phyloP scores from a whole-genome alignment of 768 basidiomycete genomes.

The Xanthoconium stramineum region DNA sequence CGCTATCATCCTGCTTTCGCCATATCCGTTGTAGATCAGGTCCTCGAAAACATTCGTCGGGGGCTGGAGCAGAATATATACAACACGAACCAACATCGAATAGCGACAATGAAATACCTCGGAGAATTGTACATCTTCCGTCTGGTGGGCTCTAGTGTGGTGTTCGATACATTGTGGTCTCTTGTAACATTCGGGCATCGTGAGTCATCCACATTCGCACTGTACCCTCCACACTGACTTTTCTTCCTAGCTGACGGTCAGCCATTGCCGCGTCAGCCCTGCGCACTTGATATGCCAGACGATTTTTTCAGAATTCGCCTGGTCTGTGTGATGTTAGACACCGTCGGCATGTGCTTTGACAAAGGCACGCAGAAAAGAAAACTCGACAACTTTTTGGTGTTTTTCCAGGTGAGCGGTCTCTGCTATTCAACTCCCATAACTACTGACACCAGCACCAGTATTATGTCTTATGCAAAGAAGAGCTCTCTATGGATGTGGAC shows the following conservation, averaged over 20 bases:
- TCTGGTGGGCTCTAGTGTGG: slow-evolving; percentile 79
- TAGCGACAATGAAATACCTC: slow-evolving; percentile 91
- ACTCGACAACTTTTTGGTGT: slow-evolving; percentile 85
- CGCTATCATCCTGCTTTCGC: slow-evolving; percentile 89
- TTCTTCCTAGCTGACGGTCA: slow-evolving; percentile 72
- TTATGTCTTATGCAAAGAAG: slow-evolving; percentile 85
- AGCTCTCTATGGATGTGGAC: slow-evolving; percentile 95
- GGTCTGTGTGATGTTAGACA: slow-evolving; percentile 89
- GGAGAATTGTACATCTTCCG: slow-evolving; percentile 98
- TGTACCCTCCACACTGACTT: slow-evolving; percentile 10
- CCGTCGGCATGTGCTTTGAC: slow-evolving; percentile 98
- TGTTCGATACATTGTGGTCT: slow-evolving; percentile 94
- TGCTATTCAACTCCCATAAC: background rate
- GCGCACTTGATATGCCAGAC: slow-evolving; percentile 84
- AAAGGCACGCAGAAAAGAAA: slow-evolving; percentile 89
- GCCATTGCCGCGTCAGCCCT: slow-evolving; percentile 73
- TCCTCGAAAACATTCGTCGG: slow-evolving; percentile 86
- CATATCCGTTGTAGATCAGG: slow-evolving; percentile 87
- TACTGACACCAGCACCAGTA: slow-evolving; percentile 43
- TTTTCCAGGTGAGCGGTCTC: slow-evolving; percentile 73
- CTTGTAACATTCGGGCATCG: slow-evolving; percentile 94
- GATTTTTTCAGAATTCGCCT: slow-evolving; percentile 95
- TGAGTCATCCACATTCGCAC: slow-evolving; percentile 40
- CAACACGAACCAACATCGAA: slow-evolving; percentile 88
- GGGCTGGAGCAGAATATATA: slow-evolving; percentile 95